Conservation (phyloP, 2,329 filamentous ascomycete species). For the Fusarium sp. region DNA sequence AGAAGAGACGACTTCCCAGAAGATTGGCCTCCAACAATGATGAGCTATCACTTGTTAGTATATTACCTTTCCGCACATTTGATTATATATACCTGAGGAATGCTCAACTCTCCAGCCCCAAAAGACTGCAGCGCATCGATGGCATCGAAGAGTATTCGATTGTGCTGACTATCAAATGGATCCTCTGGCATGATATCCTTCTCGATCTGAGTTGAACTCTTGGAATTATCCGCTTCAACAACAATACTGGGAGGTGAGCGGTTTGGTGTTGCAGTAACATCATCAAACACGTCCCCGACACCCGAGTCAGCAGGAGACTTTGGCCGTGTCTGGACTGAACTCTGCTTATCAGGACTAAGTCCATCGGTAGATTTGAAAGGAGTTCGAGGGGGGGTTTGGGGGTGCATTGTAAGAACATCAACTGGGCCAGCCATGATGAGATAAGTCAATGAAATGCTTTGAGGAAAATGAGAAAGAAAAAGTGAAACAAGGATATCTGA, state of each 20-base stretch:
- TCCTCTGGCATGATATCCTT: constrained; percentile 40
- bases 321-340: background rate
- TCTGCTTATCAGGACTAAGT: background rate
- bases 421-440: constrained; percentile 32
- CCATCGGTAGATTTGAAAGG: background rate
- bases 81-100: constrained; percentile 48
- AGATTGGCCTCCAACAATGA: constrained; percentile 53
- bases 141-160: constrained; percentile 51
- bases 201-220: background rate
- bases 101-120: constrained; percentile 47
- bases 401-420: constrained; percentile 3
- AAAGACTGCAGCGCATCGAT: constrained; percentile 52
- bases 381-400: constrained; percentile 12
- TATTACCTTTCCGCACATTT: too few relatives aligned
- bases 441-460: background rate
- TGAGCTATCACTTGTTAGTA: constrained; percentile 41
- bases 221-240: background rate
- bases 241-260: background rate
- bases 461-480: background rate
- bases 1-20: constrained; percentile 54
- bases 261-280: background rate
- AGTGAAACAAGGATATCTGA: background rate
- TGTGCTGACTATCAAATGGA: constrained; percentile 51
- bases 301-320: constrained; percentile 27
- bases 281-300: constrained; percentile 14